Evolutionary conservation across 1,284 basidiomycete genomes (phyloP).

Genomic region (Cryptococcus sp.): DNA sequence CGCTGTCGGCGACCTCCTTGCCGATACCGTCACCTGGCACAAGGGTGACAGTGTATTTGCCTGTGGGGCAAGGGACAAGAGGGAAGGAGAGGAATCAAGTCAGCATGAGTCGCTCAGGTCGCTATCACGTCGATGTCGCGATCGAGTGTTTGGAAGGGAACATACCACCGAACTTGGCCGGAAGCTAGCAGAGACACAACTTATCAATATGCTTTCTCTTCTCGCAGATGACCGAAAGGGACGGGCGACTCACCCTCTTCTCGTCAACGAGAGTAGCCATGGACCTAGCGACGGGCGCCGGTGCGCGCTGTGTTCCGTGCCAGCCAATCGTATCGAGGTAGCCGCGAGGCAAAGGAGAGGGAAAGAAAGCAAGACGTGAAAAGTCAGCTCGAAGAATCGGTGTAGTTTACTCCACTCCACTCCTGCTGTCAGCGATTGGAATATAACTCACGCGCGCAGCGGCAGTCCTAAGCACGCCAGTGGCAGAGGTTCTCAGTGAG

Average conservation of each 20-base stretch:
- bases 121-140: slow-evolving; percentile 10
- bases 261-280: slow-evolving; percentile 50
- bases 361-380: too few relatives aligned
- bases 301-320: too few relatives aligned
- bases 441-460: slow-evolving; percentile 13
- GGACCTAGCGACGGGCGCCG: slow-evolving; percentile 32
- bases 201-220: slow-evolving; percentile 9
- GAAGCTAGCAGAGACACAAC: slow-evolving; percentile 59
- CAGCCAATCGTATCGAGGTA: too few relatives aligned
- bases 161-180: slow-evolving; percentile 93
- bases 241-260: slow-evolving; percentile 41
- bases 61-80: slow-evolving; percentile 15
- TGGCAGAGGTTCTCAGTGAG: slow-evolving; percentile 35
- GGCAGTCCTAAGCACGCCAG: slow-evolving; percentile 31
- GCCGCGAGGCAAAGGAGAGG: not conserved
- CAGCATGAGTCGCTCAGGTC: not conserved
- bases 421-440: not conserved
- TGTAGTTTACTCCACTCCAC: not conserved
- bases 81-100: not conserved
- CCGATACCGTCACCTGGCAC: slow-evolving; percentile 98
- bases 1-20: slow-evolving; percentile 94
- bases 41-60: slow-evolving; percentile 70
- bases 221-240: slow-evolving; percentile 2
- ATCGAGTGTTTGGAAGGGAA: slow-evolving; percentile 47
- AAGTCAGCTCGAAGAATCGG: not conserved